Conservation (phyloP, 805 yeast species). For the Kluyveromyces siamensis region DNA sequence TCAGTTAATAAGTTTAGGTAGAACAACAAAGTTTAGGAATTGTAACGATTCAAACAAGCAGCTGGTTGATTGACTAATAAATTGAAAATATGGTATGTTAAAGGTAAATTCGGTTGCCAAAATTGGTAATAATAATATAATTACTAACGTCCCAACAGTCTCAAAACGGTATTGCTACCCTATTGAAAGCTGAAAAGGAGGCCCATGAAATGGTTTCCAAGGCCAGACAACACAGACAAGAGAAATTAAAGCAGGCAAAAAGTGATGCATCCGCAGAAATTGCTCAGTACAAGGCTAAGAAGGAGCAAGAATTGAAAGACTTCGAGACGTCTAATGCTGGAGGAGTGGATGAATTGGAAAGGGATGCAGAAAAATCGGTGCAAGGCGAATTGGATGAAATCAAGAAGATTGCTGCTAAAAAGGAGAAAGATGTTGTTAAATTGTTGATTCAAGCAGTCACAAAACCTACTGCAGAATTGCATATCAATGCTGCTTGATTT, state of each 20-base stretch:
- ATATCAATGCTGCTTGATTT: conserved; percentile 52
- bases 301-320: conserved; percentile 71
- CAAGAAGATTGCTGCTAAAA: conserved; percentile 50
- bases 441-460: conserved; percentile 72
- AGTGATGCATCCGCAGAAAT: conserved; percentile 87
- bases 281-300: conserved; percentile 71
- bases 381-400: conserved; percentile 63
- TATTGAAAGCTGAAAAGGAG: conserved; percentile 76
- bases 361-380: conserved; percentile 69
- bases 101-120: too few species aligned
- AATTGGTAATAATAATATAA: not conserved
- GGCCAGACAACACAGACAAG: conserved; percentile 75
- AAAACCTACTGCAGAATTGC: conserved; percentile 74
- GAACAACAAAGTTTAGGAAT: too few species aligned
- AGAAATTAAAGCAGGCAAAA: conserved; percentile 87
- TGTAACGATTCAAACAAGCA: too few species aligned
- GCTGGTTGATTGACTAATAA: too few species aligned
- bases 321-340: conserved; percentile 65
- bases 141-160: conserved; percentile 8
- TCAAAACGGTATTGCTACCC: conserved; percentile 30
- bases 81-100: not conserved
- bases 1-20: not conserved
- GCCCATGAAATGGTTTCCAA: conserved; percentile 94
- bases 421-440: conserved; percentile 61
- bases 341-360: conserved; percentile 42